Evolutionary conservation across 139 green algal genomes (phyloP), one percentile per base, ranked within the genome.

Genomic region (Helicosporidium sp.): DNA sequence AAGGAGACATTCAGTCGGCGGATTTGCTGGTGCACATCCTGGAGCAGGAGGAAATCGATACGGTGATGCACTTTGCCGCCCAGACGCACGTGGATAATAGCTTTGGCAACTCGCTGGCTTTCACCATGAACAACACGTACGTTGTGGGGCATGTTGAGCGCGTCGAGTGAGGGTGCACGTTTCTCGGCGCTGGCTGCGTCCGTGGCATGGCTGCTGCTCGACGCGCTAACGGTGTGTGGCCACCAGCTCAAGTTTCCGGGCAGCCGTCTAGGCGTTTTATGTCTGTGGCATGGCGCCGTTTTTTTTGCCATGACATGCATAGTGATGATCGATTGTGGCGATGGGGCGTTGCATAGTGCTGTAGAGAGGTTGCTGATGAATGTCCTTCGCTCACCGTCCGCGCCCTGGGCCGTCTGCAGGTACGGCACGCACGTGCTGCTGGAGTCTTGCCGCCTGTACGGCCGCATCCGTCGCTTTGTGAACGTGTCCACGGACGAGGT

Each of bases 41-140:
- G 24, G 46, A 73, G 12, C 65, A 62, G 6, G 76, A 96, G 54
- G 26, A 86, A 19, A 82, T 98, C 23, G 88, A 98, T 70, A 96
- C 86, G 10, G 68, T 96, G 20, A 89, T 95, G 80, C 86, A 95
- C 72, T 96, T 95, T 58, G 85, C 86, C 6, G 86, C 86, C 41
- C 72, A 94, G 79, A 95, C 85, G 3, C 88, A 97, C 57, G 88
- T 97, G 10, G 88, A 96, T 72, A 95, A 95, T 65, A 90, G 73
- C 2, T 97, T 98, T 56, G 88, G 88, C 29, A 98, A 98, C 69
- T 79, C 61, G 7, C 69, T 93, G 51, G 72, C 77, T 5, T 90
- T 92, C 60, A 89, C 83, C 27, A 78, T 89, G 68, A 97, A 95
- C 79, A 98, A 98, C 73, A 91, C 89, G 10, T 72, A 62, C 10